A percentile compares a stretch with the other conserved stretches of the same genome.
Conservation (phyloP, 2,329 filamentous ascomycete species). For the Penicillium brevicompactum region DNA sequence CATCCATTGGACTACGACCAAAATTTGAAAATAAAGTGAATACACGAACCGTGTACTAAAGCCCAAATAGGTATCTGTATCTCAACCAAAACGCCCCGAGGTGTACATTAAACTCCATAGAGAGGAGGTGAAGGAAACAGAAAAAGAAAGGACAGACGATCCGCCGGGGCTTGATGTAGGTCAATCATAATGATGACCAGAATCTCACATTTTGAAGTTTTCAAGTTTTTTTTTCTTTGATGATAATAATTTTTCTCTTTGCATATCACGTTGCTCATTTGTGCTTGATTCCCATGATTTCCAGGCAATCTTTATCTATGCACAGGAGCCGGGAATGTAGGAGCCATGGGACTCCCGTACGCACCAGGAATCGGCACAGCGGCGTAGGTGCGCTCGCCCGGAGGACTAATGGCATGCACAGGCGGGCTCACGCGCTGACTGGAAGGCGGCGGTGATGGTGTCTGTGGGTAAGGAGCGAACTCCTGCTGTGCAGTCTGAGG, state of each 20-base stretch:
- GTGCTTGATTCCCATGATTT: not conserved
- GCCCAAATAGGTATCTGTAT: constrained; percentile 27
- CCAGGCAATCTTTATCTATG: constrained; percentile 18
- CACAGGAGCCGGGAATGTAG: constrained; percentile 38
- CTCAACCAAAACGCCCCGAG: constrained; percentile 9
- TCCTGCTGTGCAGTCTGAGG: constrained; percentile 66
- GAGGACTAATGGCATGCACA: constrained; percentile 68
- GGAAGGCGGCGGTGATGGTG: constrained; percentile 26
- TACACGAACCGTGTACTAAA: constrained; percentile 9
- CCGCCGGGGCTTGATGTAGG: constrained; percentile 14
- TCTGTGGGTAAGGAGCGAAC: constrained; percentile 51
- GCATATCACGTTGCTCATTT: not conserved
- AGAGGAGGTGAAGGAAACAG: constrained; percentile 1
- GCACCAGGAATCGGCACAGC: constrained; percentile 86
- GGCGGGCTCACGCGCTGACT: constrained; percentile 43
- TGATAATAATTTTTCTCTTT: constrained; percentile 1
- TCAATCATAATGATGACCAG: not conserved
- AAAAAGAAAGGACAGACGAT: constrained; percentile 12
- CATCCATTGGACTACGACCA: constrained; percentile 9
- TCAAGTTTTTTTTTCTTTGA: constrained; percentile 7
- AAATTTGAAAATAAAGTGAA: constrained; percentile 10
- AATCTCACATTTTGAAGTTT: constrained; percentile 1
- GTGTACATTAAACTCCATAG: constrained; percentile 17
- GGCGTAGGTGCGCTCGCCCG: constrained; percentile 82
- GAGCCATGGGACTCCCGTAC: constrained; percentile 61